A percentile compares a stretch with the other conserved stretches of the same genome.
Conservation (phyloP, 768 basidiomycete species). For the Chalciporus chontae region DNA sequence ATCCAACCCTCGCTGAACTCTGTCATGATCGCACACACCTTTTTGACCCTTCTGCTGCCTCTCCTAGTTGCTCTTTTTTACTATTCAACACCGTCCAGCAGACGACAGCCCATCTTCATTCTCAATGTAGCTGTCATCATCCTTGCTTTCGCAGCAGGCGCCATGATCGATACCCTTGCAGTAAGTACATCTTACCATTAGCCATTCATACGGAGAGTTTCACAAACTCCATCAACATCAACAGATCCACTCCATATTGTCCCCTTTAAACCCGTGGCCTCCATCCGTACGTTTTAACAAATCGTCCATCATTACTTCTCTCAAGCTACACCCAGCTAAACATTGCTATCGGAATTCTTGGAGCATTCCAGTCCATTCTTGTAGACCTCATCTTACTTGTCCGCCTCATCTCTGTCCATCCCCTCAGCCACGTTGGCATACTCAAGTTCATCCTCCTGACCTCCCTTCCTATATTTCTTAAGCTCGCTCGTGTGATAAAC, state of each 20-base stretch:
- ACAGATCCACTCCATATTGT: slow-evolving; percentile 29
- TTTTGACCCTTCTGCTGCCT: slow-evolving; percentile 29
- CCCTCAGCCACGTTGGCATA: slow-evolving; percentile 12
- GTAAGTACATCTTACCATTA: slow-evolving; percentile 13
- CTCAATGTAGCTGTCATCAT: slow-evolving; percentile 24
- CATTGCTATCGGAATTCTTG: slow-evolving; percentile 30
- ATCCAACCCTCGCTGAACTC: slow-evolving; percentile 21
- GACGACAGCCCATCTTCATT: slow-evolving; percentile 26
- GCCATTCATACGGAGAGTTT: neutral
- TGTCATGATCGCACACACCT: slow-evolving; percentile 29
- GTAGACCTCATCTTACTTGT: slow-evolving; percentile 29
- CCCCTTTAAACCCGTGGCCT: slow-evolving; percentile 20
- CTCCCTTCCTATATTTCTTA: slow-evolving; percentile 26
- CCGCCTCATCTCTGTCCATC: slow-evolving; percentile 28
- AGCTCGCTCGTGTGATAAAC: slow-evolving; percentile 27
- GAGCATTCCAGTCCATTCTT: slow-evolving; percentile 26
- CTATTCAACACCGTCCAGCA: slow-evolving; percentile 25
- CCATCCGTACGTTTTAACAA: slow-evolving; percentile 8
- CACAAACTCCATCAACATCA: slow-evolving; percentile 3
- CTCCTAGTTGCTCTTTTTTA: slow-evolving; percentile 30
- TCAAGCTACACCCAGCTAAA: slow-evolving; percentile 9
- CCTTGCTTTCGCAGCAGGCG: slow-evolving; percentile 20
- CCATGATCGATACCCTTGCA: slow-evolving; percentile 17
- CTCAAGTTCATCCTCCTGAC: slow-evolving; percentile 17
- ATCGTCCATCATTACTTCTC: neutral